Evolutionary conservation across 371 early-diverging fungal species (phyloP).

Genomic region (Rhizomucor pusillus): DNA sequence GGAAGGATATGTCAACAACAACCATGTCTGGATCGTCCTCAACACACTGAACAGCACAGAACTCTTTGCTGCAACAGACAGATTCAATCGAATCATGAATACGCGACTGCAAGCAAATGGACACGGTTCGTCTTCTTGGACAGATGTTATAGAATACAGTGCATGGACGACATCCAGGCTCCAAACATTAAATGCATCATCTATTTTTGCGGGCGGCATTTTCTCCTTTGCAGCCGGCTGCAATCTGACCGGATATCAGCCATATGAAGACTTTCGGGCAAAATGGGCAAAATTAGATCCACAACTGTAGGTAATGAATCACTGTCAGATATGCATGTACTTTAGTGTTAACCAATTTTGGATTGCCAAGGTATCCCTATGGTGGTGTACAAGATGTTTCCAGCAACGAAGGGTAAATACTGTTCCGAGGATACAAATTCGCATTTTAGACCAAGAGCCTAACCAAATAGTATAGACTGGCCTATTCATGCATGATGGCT

Average conservation of each 20-base stretch:
- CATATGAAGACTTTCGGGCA: slow-evolving; percentile 41
- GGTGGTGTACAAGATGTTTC: slow-evolving; percentile 30
- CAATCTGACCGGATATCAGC: slow-evolving; percentile 39
- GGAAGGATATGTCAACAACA: slow-evolving; percentile 32
- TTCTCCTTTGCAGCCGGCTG: slow-evolving; percentile 27
- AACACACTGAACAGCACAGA: slow-evolving; percentile 11
- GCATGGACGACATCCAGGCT: slow-evolving; percentile 25
- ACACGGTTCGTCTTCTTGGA: neutral
- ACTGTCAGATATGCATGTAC: too few relatives aligned
- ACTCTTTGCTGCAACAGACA: slow-evolving; percentile 9
- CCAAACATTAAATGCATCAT: slow-evolving; percentile 23
- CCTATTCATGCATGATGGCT: slow-evolving; percentile 56
- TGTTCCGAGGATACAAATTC: too few relatives aligned
- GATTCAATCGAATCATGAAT: slow-evolving; percentile 26
- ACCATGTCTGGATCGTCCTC: slow-evolving; percentile 33
- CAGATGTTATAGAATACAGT: slow-evolving; percentile 29
- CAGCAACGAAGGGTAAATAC: slow-evolving; percentile 28
- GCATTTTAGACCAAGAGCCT: neutral
- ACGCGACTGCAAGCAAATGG: slow-evolving; percentile 3
- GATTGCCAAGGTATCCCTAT: slow-evolving; percentile 25
- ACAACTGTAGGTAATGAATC: slow-evolving; percentile 25
- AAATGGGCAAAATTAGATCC: slow-evolving; percentile 45
- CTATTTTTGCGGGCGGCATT: slow-evolving; percentile 44
- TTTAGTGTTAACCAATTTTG: too few relatives aligned
- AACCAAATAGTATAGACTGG: slow-evolving; percentile 11